Evolutionary conservation across 179 eudicot species (phyloP).

Genomic region (Beta lomatogona): DNA sequence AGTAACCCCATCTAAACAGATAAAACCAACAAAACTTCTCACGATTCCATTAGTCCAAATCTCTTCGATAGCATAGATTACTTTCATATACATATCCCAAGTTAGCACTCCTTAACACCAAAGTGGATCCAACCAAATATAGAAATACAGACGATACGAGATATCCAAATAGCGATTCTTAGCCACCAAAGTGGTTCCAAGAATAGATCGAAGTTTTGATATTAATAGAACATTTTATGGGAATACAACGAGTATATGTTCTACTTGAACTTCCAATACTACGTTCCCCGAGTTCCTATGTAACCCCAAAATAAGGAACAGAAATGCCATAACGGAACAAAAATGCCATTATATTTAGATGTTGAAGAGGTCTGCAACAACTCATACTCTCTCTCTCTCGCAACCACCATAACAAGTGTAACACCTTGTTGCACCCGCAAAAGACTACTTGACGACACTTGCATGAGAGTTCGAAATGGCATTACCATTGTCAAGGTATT

Average conservation of each 20-base stretch:
- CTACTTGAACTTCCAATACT: conserved; percentile 1
- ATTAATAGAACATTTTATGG: not conserved
- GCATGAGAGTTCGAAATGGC: no score
- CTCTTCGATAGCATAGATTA: not conserved
- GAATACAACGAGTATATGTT: conserved; percentile 5
- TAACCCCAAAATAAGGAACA: conserved; percentile 10
- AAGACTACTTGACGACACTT: no score
- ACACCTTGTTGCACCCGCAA: no score
- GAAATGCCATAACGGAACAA: conserved; percentile 2
- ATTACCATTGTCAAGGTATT: not conserved
- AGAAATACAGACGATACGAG: no score
- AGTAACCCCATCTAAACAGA: not conserved
- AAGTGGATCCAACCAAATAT: no score
- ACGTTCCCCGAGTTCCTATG: not conserved
- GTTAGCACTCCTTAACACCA: not conserved
- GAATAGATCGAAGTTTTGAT: not conserved
- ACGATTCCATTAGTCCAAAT: not conserved
- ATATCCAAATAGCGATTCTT: no score
- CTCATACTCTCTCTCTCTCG: not conserved
- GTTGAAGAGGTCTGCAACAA: not conserved
- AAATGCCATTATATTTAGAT: not conserved
- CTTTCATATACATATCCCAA: not conserved
- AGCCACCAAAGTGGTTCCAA: not conserved
- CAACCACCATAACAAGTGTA: not conserved
- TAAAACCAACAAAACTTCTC: not conserved